Conservation (phyloP, 139 green algal species). For the Limnomonas spitsbergensis region DNA sequence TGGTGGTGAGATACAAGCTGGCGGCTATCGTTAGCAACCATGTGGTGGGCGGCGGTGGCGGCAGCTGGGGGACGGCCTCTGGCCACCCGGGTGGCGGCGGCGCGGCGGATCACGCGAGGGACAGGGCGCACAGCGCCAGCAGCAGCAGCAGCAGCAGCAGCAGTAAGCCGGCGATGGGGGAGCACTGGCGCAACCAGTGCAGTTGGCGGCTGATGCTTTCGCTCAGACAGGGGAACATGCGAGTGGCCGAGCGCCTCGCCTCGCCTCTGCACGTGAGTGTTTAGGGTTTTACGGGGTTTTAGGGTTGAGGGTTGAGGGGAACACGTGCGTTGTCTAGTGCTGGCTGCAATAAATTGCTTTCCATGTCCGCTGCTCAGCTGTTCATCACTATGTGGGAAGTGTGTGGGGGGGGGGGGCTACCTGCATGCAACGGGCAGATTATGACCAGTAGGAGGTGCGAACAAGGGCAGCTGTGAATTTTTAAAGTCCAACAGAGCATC, state of each 20-base stretch:
- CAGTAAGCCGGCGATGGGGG: not conserved
- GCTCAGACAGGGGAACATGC: not conserved
- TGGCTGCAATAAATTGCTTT: no score
- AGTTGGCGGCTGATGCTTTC: not conserved
- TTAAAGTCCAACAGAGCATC: no score
- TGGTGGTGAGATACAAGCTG: conserved; percentile 12
- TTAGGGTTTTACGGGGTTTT: no score
- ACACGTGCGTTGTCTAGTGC: no score
- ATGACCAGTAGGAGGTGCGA: no score
- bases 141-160: not conserved
- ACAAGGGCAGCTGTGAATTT: no score
- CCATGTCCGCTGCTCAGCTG: no score
- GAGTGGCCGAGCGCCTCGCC: not conserved
- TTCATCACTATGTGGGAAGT: no score
- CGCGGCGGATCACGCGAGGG: not conserved
- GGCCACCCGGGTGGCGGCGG: not conserved
- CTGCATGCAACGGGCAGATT: no score
- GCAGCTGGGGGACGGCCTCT: not conserved
- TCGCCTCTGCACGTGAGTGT: conserved; percentile 9
- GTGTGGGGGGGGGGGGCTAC: no score
- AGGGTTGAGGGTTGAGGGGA: no score
- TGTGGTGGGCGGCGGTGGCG: not conserved
- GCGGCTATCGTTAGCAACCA: conserved; percentile 10
- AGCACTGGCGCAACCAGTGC: conserved; percentile 16
- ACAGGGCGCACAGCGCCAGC: not conserved